Evolutionary conservation across 1,284 basidiomycete species (phyloP).

Genomic region (Sporisorium scitamineum): DNA sequence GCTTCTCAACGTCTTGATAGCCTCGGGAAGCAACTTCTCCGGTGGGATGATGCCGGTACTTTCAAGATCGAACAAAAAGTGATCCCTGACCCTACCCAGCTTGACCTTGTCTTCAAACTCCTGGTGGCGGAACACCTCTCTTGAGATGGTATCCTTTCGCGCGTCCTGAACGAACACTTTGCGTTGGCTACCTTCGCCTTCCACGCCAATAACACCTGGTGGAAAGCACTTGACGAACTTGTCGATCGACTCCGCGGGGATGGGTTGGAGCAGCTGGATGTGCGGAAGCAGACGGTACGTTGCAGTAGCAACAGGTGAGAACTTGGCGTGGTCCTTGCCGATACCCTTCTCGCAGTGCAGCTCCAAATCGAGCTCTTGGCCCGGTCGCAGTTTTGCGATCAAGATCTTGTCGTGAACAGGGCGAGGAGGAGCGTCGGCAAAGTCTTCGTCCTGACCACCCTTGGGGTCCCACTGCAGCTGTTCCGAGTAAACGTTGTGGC

Average conservation of each 20-base stretch:
- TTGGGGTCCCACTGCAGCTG: constrained; percentile 85
- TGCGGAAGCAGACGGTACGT: constrained; percentile 92
- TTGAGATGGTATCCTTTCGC: constrained; percentile 88
- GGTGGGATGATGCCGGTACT: constrained; percentile 89
- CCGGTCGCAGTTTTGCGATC: constrained; percentile 91
- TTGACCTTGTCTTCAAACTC: constrained; percentile 89
- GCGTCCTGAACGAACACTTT: constrained; percentile 77
- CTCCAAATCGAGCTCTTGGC: constrained; percentile 85
- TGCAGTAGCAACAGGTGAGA: constrained; percentile 82
- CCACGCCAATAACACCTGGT: constrained; percentile 84
- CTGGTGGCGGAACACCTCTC: constrained; percentile 90
- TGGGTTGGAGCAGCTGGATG: constrained; percentile 81
- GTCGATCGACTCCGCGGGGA: constrained; percentile 75
- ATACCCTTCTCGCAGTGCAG: constrained; percentile 93
- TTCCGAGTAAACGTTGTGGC: constrained; percentile 76
- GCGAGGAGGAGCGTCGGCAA: constrained; percentile 74
- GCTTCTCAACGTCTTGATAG: constrained; percentile 83
- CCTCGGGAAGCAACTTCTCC: constrained; percentile 84
- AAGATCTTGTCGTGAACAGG: constrained; percentile 88
- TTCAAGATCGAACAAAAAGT: constrained; percentile 93
- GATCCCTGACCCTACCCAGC: constrained; percentile 87
- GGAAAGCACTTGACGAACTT: constrained; percentile 92
- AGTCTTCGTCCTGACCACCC: constrained; percentile 79
- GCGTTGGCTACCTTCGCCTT: constrained; percentile 73
- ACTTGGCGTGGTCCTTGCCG: constrained; percentile 98